Base-by-base conservation (phyloP, 2,329 filamentous ascomycete species). In the Aureobasidium melanogenum region DNA sequence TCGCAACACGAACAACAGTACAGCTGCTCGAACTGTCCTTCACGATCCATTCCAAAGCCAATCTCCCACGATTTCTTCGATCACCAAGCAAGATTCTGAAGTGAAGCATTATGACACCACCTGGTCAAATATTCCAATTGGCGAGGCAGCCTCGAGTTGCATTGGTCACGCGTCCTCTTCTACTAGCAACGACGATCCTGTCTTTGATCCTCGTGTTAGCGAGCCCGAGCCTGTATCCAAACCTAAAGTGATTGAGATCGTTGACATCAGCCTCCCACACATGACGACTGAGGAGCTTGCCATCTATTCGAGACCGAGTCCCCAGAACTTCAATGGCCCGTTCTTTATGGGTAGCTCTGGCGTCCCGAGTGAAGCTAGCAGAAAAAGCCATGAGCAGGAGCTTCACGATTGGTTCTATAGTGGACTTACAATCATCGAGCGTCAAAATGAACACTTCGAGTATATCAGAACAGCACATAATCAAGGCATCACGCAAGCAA, bases 341-440 rank as follows among this genome's bases (percentile, higher is more conserved):
- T 75, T 74, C 66, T 75, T 75, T 62, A 66, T 67, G 3, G 69
- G 69, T 26, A 66, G 65, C 2, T 66, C 64, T 6, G 30, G 41
- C 14, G 44, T 39, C 7, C 65, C 65, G 12, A 65, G 70, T 6
- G 64, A 68, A 6, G 48, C 66, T 22, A 54, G 26, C 47, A 67
- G 63, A 12, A 65, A 68, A 34, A 65, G 63, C n/a, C 67, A 71
- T 19, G 71, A 73, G 26, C 68, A 74, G 30, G 71, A 74, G 57
- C 67, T 79, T 7, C 58, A 64, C n/a, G 69, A 72, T n/a, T 79
- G 76, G 76, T 78, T 60, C 26, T 43, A 72, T 64, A 70, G 65
- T 17, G 65, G 64, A 8, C 67, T 68, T 43, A 70, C 64, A 41
- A 70, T 66, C 14, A 67, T 69, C 47, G 62, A 67, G 34, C 70